Evolutionary conservation across 2,329 filamentous ascomycete genomes (phyloP).

Genomic region (Zymoseptoria pseudotritici): DNA sequence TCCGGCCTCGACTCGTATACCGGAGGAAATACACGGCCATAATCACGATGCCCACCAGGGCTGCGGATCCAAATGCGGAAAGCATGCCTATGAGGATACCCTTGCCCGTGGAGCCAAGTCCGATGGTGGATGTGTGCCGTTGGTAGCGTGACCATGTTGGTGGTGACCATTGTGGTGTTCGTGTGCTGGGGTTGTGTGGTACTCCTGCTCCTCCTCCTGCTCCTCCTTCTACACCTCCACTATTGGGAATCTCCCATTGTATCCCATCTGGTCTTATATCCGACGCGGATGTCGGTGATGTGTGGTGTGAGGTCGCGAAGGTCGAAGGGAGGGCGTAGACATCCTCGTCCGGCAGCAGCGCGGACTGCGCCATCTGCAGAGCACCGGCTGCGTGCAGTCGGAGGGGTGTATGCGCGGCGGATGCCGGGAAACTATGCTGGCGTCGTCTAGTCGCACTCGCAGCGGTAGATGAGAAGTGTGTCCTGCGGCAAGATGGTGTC

Average conservation of each 20-base stretch:
- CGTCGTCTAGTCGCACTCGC: background rate
- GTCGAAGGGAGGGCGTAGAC: conserved; percentile 7
- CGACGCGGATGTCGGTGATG: conserved; percentile 8
- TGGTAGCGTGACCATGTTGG: background rate
- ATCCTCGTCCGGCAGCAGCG: conserved; percentile 14
- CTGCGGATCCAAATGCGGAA: conserved; percentile 86
- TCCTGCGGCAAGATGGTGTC: background rate
- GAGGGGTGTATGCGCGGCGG: background rate
- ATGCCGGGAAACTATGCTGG: background rate
- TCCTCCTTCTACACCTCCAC: background rate
- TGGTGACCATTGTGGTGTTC: conserved; percentile 1
- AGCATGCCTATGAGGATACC: conserved; percentile 92
- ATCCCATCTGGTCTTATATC: background rate
- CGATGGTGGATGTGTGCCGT: conserved; percentile 4
- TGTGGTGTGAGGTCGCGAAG: conserved; percentile 12
- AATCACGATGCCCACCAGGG: conserved; percentile 72
- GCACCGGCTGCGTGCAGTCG: background rate
- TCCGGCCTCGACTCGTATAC: conserved; percentile 79
- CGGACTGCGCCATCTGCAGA: conserved; percentile 21
- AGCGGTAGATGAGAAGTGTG: background rate
- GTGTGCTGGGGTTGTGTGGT: conserved; percentile 5
- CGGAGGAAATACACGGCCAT: conserved; percentile 86
- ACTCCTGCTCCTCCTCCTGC: conserved; percentile 1
- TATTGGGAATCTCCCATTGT: background rate
- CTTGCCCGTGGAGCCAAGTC: conserved; percentile 43